Conservation (phyloP, 148 eudicot genomes). For the Dianthus caryophyllus region DNA sequence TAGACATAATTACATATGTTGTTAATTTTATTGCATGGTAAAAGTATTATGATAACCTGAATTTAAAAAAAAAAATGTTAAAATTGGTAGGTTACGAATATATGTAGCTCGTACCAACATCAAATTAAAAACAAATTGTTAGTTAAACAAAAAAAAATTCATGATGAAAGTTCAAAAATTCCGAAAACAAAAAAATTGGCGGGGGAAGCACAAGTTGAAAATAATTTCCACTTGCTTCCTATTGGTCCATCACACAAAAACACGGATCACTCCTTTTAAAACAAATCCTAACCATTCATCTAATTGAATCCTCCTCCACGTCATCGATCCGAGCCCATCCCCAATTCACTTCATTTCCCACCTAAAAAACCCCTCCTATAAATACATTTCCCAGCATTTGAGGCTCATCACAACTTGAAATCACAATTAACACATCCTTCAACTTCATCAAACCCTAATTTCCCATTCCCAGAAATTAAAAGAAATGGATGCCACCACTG, state of each 20-base stretch:
- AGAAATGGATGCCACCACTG: conserved; percentile 41
- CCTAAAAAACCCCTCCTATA: not conserved
- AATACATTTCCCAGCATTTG: conserved; percentile 7
- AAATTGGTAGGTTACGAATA: no score
- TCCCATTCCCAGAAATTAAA: not conserved
- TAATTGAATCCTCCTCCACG: conserved; percentile 10
- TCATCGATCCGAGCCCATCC: not conserved
- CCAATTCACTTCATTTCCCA: not conserved
- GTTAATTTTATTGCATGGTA: no score
- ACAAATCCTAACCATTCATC: conserved; percentile 24
- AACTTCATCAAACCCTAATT: not conserved
- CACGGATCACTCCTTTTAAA: conserved; percentile 31
- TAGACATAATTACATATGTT: no score
- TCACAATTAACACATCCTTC: not conserved
- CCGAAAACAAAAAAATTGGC: not conserved
- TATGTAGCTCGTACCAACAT: no score
- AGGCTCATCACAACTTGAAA: not conserved
- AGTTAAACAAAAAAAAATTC: no score
- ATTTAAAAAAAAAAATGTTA: no score
- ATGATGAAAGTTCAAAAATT: no score
- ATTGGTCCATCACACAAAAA: conserved; percentile 34
- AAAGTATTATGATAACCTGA: no score
- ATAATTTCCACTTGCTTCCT: not conserved
- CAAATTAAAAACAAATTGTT: no score
- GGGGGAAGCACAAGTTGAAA: not conserved